Conservation (phyloP, 257 asterid genomes). For the Solanum ossicruentum region DNA sequence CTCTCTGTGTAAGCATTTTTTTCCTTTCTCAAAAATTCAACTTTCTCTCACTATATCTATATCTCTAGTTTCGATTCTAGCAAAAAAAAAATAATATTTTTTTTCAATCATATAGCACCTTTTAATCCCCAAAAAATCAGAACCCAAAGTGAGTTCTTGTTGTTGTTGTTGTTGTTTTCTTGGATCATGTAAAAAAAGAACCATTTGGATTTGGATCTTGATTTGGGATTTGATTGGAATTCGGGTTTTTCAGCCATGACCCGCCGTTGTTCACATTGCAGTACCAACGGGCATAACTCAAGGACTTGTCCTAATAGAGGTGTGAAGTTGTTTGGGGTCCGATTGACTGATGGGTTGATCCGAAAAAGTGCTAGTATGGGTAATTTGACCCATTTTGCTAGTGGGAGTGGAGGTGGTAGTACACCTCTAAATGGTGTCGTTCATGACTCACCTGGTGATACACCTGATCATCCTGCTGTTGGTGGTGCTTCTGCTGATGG, state of each 20-base stretch:
- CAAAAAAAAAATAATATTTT: not conserved
- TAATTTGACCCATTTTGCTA: conserved; percentile 70
- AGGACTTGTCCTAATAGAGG: conserved; percentile 99
- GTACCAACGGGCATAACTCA: conserved; percentile 96
- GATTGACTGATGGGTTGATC: conserved; percentile 97
- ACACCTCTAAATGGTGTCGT: conserved; percentile 44
- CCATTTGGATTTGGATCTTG: not conserved
- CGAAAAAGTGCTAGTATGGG: conserved; percentile 99
- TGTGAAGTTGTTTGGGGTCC: conserved; percentile 91
- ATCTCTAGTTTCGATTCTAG: not conserved
- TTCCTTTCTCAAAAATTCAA: not conserved
- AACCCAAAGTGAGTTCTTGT: not conserved
- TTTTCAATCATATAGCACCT: not conserved
- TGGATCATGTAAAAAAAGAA: conserved; percentile 1
- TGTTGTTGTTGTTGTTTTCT: not conserved
- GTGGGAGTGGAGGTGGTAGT: conserved; percentile 23
- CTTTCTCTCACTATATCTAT: not conserved
- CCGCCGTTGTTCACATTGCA: conserved; percentile 97
- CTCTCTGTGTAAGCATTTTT: not conserved
- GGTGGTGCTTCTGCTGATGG: conserved; percentile 64
- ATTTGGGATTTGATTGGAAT: not conserved
- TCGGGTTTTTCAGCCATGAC: conserved; percentile 39
- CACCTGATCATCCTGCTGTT: conserved; percentile 82
- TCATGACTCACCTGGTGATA: conserved; percentile 66
- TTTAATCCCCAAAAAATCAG: not conserved